Base-by-base conservation (phyloP, 495 filamentous ascomycete genomes). In the Pyronema domesticum region DNA sequence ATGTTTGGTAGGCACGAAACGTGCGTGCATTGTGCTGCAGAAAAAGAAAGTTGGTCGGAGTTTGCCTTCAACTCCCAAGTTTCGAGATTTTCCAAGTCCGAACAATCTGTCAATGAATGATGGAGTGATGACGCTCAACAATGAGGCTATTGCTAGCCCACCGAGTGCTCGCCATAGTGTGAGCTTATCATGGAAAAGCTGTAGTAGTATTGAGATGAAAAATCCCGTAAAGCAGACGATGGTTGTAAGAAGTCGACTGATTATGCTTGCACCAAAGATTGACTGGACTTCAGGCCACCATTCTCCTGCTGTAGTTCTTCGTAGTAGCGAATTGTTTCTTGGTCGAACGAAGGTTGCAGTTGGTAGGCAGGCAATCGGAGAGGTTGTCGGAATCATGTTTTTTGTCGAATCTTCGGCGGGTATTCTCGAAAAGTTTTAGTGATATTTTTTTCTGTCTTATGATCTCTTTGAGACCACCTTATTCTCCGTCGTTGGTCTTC, bases 1-100 rank as follows among this genome's bases (percentile, higher is more conserved):
- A 59, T 85, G 79, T 56, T 72, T 77, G 55, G 75, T 70, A 0
- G 81, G 83, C 57, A 78, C 77, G 14, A 80, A 60, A 37, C 80
- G 71, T 19, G 73, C 67, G 64, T 84, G 82, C 13, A 70, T 76
- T 10, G 79, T 83, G 46, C 66, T 67, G 57, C 76, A 77, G 15
- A 80, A 79, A 50, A 85, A 78, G 9, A 81, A 55, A 18, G 73
- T 54, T 7, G 75, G 74, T 51, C 65, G 58, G 23, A 65, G 65
- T 42, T 55, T 65, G 30, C 58, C 63, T 8, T 48, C 40, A 51
- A 57, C 58, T 33, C 49, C 57, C 55, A 47, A 59, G 42, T 45
- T 59, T 33, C 55, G 40, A 42, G 48, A 47, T 6, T 19, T 54
- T 15, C 52, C 39, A 44, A 47, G 17, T 23, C 45, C 18, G 10